Evolutionary conservation across 345 rosid genomes (phyloP), one percentile per base, ranked within the genome.

Genomic region (Salix viminalis): DNA sequence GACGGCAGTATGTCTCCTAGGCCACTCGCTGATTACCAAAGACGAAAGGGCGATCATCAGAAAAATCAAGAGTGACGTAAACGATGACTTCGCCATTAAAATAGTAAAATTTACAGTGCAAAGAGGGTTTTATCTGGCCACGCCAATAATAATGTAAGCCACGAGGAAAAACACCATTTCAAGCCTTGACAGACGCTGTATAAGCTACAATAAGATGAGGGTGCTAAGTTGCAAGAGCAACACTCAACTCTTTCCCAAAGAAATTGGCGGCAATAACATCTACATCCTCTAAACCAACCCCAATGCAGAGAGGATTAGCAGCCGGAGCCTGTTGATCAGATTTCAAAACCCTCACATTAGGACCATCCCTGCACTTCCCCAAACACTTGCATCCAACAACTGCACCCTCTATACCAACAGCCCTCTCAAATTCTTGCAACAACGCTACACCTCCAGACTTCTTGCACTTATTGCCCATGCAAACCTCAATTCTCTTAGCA

Each of bases 281-380:
- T 6, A 89, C 94, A 73, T 92, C 96, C 73, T 86, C 88, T 88
- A 92, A 80, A 34, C 85, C 89, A 76, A 92, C 94, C 30, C 94
- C 91, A 7, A 88, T 81, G 77, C 83, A 88, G 19, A 89, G 80
- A 28, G 94, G 87, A 72, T 88, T 90, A 2, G 85, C 48, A 1
- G 91, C 75, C 71, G 15, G 73, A 52, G 5, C 7, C 19, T 58
- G 48, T 14, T 28, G 14, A 34, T 24, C 66, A 16, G 32, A 52
- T 30, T 4, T 34, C 65, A 11, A 79, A 32, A 79, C 19, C 60
- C 65, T 61, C 8, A 79, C 82, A 44, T 79, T 79, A 15, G 82
- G 82, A n/a, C 37, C 82, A 30, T 48, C 46, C 72, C 52, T 79
- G 75, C 82, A 79, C 44, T 79, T 74, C 66, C 82, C 82, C 82